phyloP scores from a whole-genome alignment of 2,329 filamentous ascomycete species.

The Aspergillus cejpii region DNA sequence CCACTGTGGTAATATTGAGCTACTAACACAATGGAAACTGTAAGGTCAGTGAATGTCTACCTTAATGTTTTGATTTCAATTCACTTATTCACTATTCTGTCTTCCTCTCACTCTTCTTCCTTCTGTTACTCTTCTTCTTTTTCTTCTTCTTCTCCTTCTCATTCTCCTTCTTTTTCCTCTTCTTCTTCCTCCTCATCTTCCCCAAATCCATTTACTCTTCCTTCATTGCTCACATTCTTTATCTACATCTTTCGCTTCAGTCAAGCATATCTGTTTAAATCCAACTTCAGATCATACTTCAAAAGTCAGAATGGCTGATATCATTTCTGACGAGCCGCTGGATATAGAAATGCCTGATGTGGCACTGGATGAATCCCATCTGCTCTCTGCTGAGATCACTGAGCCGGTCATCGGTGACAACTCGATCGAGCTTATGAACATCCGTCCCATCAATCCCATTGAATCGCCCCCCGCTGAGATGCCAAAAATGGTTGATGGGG shows the following conservation, averaged over 20 bases:
- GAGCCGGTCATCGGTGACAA: too few relatives aligned
- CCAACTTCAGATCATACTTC: not conserved
- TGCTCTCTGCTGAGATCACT: too few relatives aligned
- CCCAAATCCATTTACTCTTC: not conserved
- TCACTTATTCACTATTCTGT: not conserved
- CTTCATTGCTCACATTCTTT: not conserved
- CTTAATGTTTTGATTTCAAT: not conserved
- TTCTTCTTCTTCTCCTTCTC: conserved; percentile 6
- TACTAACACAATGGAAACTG: not conserved
- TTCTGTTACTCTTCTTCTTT: not conserved
- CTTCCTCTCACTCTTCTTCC: not conserved
- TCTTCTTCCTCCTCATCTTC: conserved; percentile 2
- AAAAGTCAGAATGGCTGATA: conserved; percentile 10
- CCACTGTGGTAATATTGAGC: not conserved
- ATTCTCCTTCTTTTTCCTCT: conserved; percentile 2
- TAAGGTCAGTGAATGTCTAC: not conserved
- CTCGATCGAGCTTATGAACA: too few relatives aligned
- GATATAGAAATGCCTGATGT: too few relatives aligned
- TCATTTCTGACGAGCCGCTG: too few relatives aligned
- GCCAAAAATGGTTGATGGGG: conserved; percentile 9
- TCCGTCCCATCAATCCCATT: too few relatives aligned
- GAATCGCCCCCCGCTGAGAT: too few relatives aligned
- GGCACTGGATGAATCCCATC: too few relatives aligned
- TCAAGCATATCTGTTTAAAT: not conserved
- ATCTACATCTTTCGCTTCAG: not conserved